Conservation (phyloP, 2,329 filamentous ascomycete species). For the Clarireedia homoeocarpa region DNA sequence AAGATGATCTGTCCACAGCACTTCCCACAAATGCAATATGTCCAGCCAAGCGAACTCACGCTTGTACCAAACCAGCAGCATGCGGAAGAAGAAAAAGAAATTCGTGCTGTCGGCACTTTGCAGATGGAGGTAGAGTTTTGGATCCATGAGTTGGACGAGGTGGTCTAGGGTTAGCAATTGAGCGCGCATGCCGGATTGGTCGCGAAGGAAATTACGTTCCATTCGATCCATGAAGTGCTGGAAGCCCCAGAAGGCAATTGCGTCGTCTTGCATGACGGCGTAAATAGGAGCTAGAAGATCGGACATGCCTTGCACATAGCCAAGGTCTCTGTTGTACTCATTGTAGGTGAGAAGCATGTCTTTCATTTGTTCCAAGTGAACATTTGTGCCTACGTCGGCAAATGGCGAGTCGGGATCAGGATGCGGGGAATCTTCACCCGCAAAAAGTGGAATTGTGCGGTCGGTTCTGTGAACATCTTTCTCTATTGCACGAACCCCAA, state of each 20-base stretch:
- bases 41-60: conserved; percentile 90
- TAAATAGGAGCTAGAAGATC: conserved; percentile 94
- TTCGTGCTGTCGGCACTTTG: conserved; percentile 91
- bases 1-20: conserved; percentile 86
- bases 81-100: conserved; percentile 99
- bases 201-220: conserved; percentile 93
- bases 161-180: conserved; percentile 90
- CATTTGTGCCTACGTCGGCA: conserved; percentile 86
- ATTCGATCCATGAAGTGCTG: conserved; percentile 95
- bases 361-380: conserved; percentile 97
- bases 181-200: conserved; percentile 91
- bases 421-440: conserved; percentile 92
- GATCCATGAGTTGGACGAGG: conserved; percentile 93
- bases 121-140: conserved; percentile 84
- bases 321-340: conserved; percentile 90
- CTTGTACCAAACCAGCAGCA: conserved; percentile 98
- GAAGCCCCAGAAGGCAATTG: conserved; percentile 94
- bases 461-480: conserved; percentile 98
- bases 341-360: conserved; percentile 99
- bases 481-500: conserved; percentile 55
- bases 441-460: conserved; percentile 88
- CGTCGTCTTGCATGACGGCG: conserved; percentile 94
- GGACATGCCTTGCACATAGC: conserved; percentile 98
- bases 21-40: conserved; percentile 83
- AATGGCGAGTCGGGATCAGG: conserved; percentile 95